Base-by-base conservation (phyloP, 306 rosid species). In the Rosa rugosa region DNA sequence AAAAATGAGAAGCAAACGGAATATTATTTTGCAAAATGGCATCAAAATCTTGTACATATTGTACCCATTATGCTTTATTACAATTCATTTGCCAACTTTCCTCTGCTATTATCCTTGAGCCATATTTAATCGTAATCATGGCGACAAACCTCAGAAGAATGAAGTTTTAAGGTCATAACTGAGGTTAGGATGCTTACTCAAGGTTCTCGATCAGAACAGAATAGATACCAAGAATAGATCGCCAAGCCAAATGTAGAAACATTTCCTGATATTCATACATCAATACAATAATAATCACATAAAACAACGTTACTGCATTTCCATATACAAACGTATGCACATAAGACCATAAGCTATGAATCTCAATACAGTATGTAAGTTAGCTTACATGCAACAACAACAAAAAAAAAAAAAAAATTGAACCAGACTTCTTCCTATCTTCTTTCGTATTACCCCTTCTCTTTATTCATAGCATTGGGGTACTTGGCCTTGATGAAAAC, bases 311-410 rank as follows among this genome's bases (percentile, higher is more conserved):
- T 76, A 79, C 75, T 71, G 75, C 69, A 83, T 75, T 70, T 82
- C 59, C 84, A 88, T 86, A 80, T 88, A 90, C 88, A 90, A 81
- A 84, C 86, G 87, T 82, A 86, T 86, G 79, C 80, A 81, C 64
- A 77, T 49, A 42, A 42, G 45, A 42, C 45, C 45, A 42, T 42
- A 75, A 80, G 66, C 44, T 56, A 51, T 70, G 71, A 17, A 75
- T 81, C 44, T 80, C 34, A 56, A 65, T 62, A 75, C 53, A 42
- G 59, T 41, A 69, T 76, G 59, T 73, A 73, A 54, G 71, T 80
- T 80, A 77, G 47, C 79, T 46, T 82, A 79, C 87, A 71, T 79
- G 53, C 75, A 78, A 78, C 75, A n/a, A n/a, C n/a, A n/a, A n/a
- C n/a, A n/a, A n/a, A n/a, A n/a, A n/a, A n/a, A n/a, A 75, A 70